Evolutionary conservation across 257 asterid species (phyloP), one percentile per base, ranked within the genome.

Genomic region (Solanum sejunctum): DNA sequence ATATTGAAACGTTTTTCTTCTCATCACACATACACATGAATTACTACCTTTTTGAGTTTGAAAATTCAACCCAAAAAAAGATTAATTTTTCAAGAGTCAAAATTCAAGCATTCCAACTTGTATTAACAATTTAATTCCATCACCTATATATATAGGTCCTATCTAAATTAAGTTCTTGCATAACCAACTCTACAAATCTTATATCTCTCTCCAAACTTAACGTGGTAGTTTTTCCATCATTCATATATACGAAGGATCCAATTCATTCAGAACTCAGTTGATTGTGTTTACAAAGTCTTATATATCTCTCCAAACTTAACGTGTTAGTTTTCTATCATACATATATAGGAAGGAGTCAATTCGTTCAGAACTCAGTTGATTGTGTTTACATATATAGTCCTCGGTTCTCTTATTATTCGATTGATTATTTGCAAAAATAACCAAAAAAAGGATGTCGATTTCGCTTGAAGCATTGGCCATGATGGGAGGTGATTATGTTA

Each of bases 401-500:
- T 47, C 3, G 3, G 21, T 1, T 21, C 39, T 21, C 10, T 3
- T 47, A 73, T 45, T 6, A 73, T 45, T 12, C 6, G 1, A 8
- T 45, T 45, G 54, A 21, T 12, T 73, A n/a, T 10, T 47, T 73
- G 58, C 60, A 47, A 23, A 73, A 21, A 12, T 45, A 73, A 15
- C 57, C 57, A n/a, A 10, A 26, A 17, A 10, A 60, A 51, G 11
- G 13, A 90, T 88, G 95, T 60, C 82, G 0, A 21, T 83, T 70
- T 91, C 95, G 21, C 83, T 91, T 55, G 95, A 91, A 86, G 93
- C 93, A 26, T 81, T 91, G 82, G 92, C 93, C 51, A 91, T 92
- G 93, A 80, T 88, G 3, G 92, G 95, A 23, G 90, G 86, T 56
- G 49, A 86, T 55, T 88, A 79, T 43, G 64, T 26, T 2, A 88